Base-by-base conservation (phyloP, 2,329 filamentous ascomycete species). In the Sarocladium brachiariae region DNA sequence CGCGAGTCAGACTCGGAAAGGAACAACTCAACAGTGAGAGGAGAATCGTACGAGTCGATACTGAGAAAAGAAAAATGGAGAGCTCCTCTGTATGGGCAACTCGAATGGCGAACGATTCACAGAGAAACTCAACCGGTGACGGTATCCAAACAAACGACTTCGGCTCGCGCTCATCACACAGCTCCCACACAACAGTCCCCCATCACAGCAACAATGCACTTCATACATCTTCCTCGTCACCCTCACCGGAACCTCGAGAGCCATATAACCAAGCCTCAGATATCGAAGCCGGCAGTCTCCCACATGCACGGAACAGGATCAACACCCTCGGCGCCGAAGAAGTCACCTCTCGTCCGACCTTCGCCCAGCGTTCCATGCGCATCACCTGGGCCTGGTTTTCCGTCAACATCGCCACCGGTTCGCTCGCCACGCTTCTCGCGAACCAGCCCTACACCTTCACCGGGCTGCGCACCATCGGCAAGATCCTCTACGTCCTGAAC, bases 401-500 rank as follows among this genome's bases (percentile, higher is more conserved):
- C 30, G 55, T 53, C 37, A 62, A 53, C 19, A 63, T 64, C 60
- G 61, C 62, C 1, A 63, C 61, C 18, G 61, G 61, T 6, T 56
- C 57, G 16, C 51, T 63, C 35, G 59, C 61, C n/a, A 56, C 55
- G 7, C 49, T 64, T 19, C 52, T 63, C 27, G 50, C 51, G 7
- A 54, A 60, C 13, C 55, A 59, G 18, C 73, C 74, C 4, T 76
- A 69, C 58, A 66, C 64, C 5, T 76, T 76, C 51, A 54, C 37
- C 4, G 73, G 73, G 2, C 63, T 77, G 10, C 59, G 68, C 10
- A 67, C 63, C 0, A 72, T 77, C 52, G 74, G 72, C 13, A 58
- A 67, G 10, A 61, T 72, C 5, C 63, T 78, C 50, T 76, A 74
- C 54, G 59, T 78, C 16, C 53, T 74, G 37, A 75, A 76, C 54